A percentile compares a stretch with the other conserved stretches of the same genome.
Conservation (phyloP, 306 rosid genomes). For the Trifolium fragiferum region DNA sequence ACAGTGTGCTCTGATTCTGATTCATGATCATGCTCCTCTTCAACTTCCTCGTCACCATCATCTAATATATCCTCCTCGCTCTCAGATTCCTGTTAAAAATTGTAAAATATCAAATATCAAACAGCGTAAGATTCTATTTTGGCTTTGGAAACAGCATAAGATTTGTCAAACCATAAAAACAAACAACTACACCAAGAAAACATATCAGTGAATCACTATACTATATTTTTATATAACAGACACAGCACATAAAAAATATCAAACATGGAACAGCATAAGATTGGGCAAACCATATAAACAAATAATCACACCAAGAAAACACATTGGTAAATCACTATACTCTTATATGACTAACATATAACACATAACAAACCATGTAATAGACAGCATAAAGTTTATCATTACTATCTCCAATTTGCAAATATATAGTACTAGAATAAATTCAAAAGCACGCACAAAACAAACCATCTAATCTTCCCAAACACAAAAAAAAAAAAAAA, state of each 20-base stretch:
- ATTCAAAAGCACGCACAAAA: not conserved
- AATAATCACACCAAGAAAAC: not conserved
- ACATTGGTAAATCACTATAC: no score
- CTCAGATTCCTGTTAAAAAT: conserved; percentile 67
- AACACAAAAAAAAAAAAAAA: not conserved
- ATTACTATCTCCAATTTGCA: not conserved
- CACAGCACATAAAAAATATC: not conserved
- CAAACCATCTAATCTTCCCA: not conserved
- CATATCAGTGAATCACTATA: not conserved
- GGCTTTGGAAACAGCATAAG: no score
- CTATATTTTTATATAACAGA: no score
- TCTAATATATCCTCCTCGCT: conserved; percentile 89
- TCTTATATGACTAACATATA: not conserved
- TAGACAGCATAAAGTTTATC: not conserved
- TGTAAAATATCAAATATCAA: conserved; percentile 19
- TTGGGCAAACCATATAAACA: conserved; percentile 8
- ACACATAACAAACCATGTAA: not conserved
- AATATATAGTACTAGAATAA: not conserved
- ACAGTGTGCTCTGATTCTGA: conserved; percentile 59
- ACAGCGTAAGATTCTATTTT: no score
- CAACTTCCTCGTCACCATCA: conserved; percentile 84
- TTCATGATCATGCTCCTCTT: conserved; percentile 84
- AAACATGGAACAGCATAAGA: conserved; percentile 20
- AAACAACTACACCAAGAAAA: not conserved
- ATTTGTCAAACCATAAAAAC: conserved; percentile 2